Evolutionary conservation across 768 basidiomycete genomes (phyloP).

Genomic region (Pleurotus ostreatus): DNA sequence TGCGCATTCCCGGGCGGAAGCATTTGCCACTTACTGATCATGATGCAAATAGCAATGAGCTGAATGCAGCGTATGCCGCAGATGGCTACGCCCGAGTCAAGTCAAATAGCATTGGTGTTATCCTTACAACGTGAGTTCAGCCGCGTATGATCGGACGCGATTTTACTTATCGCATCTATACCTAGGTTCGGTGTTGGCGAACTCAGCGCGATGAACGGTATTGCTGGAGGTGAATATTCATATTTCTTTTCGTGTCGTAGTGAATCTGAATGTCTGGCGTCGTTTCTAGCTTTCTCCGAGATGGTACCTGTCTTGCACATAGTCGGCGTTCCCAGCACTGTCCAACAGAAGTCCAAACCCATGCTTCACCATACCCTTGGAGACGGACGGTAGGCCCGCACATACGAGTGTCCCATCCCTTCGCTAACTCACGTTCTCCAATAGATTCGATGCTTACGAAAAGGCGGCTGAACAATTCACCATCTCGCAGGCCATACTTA

Average conservation of each 20-base stretch:
- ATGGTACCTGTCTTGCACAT: constrained; percentile 89
- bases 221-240: constrained; percentile 56
- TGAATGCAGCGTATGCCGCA: constrained; percentile 87
- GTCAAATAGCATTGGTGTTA: constrained; percentile 62
- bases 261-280: neutral
- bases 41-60: constrained; percentile 56
- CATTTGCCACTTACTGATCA: neutral
- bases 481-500: constrained; percentile 59
- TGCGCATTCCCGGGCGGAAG: constrained; percentile 19
- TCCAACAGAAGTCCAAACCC: constrained; percentile 65
- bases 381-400: constrained; percentile 55
- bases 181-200: constrained; percentile 90
- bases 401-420: neutral
- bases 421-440: neutral
- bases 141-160: neutral
- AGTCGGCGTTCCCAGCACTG: constrained; percentile 76
- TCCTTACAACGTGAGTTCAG: constrained; percentile 67
- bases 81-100: constrained; percentile 93
- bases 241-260: neutral
- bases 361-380: constrained; percentile 89
- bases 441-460: constrained; percentile 75
- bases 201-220: constrained; percentile 80
- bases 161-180: neutral
- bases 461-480: constrained; percentile 76
- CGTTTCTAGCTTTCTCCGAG: constrained; percentile 65